Evolutionary conservation across 1,284 basidiomycete species (phyloP).

Genomic region (Marasmius fiardii): DNA sequence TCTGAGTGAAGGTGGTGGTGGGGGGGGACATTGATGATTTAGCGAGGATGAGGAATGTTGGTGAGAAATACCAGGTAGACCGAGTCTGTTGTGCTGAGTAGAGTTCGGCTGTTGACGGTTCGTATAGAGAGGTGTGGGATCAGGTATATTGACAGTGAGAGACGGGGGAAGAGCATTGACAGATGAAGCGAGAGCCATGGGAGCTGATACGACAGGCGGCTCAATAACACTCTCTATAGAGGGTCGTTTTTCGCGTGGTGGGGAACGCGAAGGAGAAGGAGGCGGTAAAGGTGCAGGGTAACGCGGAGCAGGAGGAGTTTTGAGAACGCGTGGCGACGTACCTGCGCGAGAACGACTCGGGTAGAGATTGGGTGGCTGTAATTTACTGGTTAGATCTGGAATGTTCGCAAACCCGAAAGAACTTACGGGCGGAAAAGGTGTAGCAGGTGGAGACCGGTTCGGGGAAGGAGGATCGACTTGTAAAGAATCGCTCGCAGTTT

Average conservation of each 20-base stretch:
- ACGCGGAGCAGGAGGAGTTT: slow-evolving; percentile 25
- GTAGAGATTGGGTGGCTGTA: slow-evolving; percentile 4
- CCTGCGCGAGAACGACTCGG: background rate
- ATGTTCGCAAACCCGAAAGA: background rate
- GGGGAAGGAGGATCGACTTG: slow-evolving; percentile 6
- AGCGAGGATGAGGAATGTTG: background rate
- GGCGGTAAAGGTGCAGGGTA: slow-evolving; percentile 27
- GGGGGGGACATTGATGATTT: background rate
- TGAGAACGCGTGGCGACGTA: slow-evolving; percentile 2
- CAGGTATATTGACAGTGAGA: background rate
- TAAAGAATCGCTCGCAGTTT: slow-evolving; percentile 14
- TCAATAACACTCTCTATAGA: slow-evolving; percentile 13
- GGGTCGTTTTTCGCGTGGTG: slow-evolving; percentile 9
- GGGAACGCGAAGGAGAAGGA: slow-evolving; percentile 9
- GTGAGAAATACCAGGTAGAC: background rate
- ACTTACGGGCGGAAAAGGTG: background rate
- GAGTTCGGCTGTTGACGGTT: background rate
- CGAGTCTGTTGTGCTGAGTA: background rate
- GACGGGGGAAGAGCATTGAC: background rate
- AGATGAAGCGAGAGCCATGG: background rate
- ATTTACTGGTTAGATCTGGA: background rate
- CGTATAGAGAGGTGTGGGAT: background rate
- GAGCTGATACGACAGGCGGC: background rate
- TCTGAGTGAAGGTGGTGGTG: background rate
- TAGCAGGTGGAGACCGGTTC: slow-evolving; percentile 4